These are phyloP conservation scores for Neurospora tetrasperma DNA, from an alignment of 495 filamentous ascomycete species.

Conservation along the genomic window DNA sequence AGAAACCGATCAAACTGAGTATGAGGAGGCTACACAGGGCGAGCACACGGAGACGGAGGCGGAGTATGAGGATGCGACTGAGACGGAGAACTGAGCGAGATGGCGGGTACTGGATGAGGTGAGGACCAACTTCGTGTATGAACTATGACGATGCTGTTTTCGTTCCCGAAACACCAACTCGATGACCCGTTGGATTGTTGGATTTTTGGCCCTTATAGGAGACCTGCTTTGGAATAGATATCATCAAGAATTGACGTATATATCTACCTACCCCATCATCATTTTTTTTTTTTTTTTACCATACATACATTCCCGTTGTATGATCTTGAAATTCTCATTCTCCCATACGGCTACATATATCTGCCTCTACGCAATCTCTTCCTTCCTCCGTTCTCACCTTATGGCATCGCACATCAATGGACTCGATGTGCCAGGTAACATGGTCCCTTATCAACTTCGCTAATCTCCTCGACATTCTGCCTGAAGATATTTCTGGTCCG, in stretches of 20 bases:
- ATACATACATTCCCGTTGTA: neutral
- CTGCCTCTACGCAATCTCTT: neutral
- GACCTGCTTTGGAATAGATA: neutral
- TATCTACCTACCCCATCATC: neutral
- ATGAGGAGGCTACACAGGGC: neutral
- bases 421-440: neutral
- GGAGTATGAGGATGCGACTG: neutral
- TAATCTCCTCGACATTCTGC: neutral
- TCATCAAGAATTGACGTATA: neutral
- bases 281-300: neutral
- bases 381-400: neutral
- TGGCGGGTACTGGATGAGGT: neutral
- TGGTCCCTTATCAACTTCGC: neutral
- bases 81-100: neutral
- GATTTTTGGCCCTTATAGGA: neutral
- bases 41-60: neutral
- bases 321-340: neutral
- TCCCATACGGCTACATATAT: neutral
- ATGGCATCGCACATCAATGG: neutral
- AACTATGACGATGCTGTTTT: neutral
- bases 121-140: neutral
- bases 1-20: neutral
- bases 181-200: neutral
- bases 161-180: neutral
- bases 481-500: neutral